phyloP scores from a whole-genome alignment of 2,329 filamentous ascomycete species.

The Verticillium albo-atrum region DNA sequence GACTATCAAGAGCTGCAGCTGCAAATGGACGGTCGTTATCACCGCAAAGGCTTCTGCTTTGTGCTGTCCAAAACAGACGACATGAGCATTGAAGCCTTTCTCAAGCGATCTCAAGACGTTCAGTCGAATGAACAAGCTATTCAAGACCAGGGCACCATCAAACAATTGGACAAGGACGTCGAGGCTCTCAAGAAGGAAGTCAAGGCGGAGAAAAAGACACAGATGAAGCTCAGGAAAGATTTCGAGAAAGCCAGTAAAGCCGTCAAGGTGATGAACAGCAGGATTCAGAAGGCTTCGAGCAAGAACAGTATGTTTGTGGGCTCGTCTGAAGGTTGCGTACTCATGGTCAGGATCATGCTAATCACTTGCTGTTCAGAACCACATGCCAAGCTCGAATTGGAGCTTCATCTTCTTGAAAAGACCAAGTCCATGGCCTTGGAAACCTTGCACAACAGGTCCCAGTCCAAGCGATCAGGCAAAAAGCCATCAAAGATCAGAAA shows the following conservation, averaged over 20 bases:
- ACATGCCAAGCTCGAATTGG: no score
- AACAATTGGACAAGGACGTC: neutral
- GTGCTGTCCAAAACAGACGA: slow-evolving; percentile 24
- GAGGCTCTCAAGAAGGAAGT: neutral
- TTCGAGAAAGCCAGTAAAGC: neutral
- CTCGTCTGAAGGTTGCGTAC: no score
- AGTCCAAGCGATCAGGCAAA: no score
- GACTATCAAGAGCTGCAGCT: slow-evolving; percentile 19
- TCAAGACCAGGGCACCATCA: no score
- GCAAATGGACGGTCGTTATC: slow-evolving; percentile 20
- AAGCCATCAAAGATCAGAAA: neutral
- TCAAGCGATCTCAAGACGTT: neutral
- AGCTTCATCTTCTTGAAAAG: no score
- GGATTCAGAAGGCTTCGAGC: neutral
- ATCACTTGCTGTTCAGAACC: no score
- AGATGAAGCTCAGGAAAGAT: no score
- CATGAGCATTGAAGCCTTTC: slow-evolving; percentile 5
- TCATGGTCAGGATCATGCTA: no score
- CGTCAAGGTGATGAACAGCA: neutral
- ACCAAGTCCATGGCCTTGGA: no score
- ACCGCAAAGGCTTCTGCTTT: slow-evolving; percentile 16
- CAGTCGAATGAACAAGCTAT: neutral
- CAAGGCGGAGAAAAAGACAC: neutral
- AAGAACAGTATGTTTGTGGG: no score
- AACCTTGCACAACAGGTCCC: no score